These are phyloP conservation scores for Thraustotheca clavata DNA, from an alignment of 352 stramenopile genomes.

Conservation along the genomic window DNA sequence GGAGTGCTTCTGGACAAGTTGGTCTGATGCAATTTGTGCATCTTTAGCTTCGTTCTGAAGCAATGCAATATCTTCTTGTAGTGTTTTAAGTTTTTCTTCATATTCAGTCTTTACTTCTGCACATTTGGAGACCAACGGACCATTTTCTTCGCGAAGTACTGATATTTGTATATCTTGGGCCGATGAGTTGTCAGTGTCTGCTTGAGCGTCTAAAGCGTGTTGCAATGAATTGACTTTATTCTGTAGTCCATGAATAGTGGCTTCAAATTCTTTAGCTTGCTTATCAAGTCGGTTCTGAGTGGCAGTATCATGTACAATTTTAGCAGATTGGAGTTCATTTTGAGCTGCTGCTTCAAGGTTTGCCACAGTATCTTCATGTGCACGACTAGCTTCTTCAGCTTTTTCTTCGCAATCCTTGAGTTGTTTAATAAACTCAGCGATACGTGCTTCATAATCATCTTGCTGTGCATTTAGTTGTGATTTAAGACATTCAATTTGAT, in stretches of 20 bases:
- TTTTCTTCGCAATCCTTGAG: too few relatives aligned
- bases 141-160: too few relatives aligned
- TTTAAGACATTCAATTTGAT: not conserved
- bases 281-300: not conserved
- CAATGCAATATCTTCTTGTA: too few relatives aligned
- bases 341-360: not conserved
- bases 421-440: not conserved
- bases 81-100: too few relatives aligned
- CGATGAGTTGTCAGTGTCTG: too few relatives aligned
- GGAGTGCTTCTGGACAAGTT: too few relatives aligned
- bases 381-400: not conserved
- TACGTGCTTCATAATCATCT: constrained; percentile 8
- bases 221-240: not conserved
- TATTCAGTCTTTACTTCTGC: not conserved
- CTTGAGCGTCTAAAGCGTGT: too few relatives aligned
- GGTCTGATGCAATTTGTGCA: too few relatives aligned
- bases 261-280: not conserved
- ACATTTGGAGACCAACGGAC: not conserved
- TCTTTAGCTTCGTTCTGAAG: too few relatives aligned
- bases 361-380: not conserved
- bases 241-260: not conserved
- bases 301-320: not conserved
- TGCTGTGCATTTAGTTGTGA: not conserved
- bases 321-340: too few relatives aligned
- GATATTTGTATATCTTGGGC: too few relatives aligned